Evolutionary conservation across 2,329 filamentous ascomycete genomes (phyloP).

Genomic region (Epichloe sibirici): DNA sequence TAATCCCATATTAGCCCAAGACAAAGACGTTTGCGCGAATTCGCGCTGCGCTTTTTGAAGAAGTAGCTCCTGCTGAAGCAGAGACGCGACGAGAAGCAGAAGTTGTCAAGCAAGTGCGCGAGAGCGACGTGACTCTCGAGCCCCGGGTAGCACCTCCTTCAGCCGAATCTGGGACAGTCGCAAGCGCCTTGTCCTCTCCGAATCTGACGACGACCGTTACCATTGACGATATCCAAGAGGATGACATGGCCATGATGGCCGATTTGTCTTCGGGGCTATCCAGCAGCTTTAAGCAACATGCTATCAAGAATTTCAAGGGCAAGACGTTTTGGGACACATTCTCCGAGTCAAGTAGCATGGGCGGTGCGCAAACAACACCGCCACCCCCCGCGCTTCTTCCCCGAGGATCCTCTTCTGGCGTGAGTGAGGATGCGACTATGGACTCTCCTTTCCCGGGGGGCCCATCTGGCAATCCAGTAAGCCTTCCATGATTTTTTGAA

Average conservation of each 20-base stretch:
- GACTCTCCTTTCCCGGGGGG: conserved; percentile 48
- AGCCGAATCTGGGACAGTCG: conserved; percentile 34
- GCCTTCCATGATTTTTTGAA: neutral
- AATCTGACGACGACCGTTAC: conserved; percentile 50
- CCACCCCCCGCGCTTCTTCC: conserved; percentile 54
- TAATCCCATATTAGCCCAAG: conserved; percentile 54
- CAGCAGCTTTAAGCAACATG: conserved; percentile 64
- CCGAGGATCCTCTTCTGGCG: conserved; percentile 44
- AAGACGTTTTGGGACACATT: conserved; percentile 65
- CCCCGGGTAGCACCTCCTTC: conserved; percentile 25
- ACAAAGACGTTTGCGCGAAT: conserved; percentile 93
- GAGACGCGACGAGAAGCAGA: conserved; percentile 87
- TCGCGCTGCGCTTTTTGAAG: conserved; percentile 77
- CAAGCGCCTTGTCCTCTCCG: conserved; percentile 57
- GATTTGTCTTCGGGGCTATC: conserved; percentile 38
- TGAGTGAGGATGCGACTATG: conserved; percentile 62
- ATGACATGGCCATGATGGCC: conserved; percentile 54
- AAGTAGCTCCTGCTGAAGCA: conserved; percentile 74
- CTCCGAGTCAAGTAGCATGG: conserved; percentile 50
- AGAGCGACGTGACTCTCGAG: conserved; percentile 63
- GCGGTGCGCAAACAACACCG: conserved; percentile 43
- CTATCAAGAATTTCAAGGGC: conserved; percentile 58
- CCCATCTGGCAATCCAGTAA: conserved; percentile 20
- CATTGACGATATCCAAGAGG: conserved; percentile 58
- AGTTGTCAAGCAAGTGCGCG: conserved; percentile 87